Base-by-base conservation (phyloP, 192 early-diverging fungal genomes). In the Blastocladiella britannica region DNA sequence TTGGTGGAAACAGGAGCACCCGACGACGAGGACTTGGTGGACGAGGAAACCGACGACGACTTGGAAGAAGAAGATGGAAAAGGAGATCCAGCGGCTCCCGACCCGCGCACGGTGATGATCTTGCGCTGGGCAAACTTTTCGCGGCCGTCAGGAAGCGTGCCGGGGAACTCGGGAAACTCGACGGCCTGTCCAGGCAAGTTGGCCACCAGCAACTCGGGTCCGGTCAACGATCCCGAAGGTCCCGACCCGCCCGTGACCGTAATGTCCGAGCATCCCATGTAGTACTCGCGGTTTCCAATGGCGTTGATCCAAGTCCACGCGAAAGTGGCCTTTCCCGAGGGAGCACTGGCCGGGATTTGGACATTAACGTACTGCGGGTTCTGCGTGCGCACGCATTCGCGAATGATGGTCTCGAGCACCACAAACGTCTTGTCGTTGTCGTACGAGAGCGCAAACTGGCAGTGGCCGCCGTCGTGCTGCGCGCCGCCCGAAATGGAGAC, bases 301-400 rank as follows among this genome's bases (percentile, higher is more conserved):
- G 82, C 81, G 55, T 81, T 81, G 52, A 81, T 80, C 84, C 84
- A 86, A 12, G 74, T 63, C 81, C 82, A 84, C 7, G 72, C 72
- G 26, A 81, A 76, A 4, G 72, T 51, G 5, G 62, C 73, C 7
- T 56, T 62, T 30, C 71, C 64, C 9, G 64, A 55, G 2, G 76
- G 73, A 1, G 71, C 55, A 26, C 51, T 30, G 7, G 54, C 18
- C 0, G 77, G 77, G n/a, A 67, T 67, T 29, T 58, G 63, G 63
- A 74, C 27, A 15, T 37, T 60, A 25, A 82, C 67, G n/a, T 60
- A 22, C 53, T 73, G 67, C 1, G 63, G 60, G 7, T 60, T 55
- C 22, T n/a, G n/a, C n/a, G n/a, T n/a, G n/a, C n/a, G n/a, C n/a
- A 62, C 28, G 63, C 70, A 62, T 53, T 30, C 22, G 1, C 59